Evolutionary conservation across 2,329 filamentous ascomycete species (phyloP), one percentile per base, ranked within the genome.

Genomic region (Mollisiaceae sp.): DNA sequence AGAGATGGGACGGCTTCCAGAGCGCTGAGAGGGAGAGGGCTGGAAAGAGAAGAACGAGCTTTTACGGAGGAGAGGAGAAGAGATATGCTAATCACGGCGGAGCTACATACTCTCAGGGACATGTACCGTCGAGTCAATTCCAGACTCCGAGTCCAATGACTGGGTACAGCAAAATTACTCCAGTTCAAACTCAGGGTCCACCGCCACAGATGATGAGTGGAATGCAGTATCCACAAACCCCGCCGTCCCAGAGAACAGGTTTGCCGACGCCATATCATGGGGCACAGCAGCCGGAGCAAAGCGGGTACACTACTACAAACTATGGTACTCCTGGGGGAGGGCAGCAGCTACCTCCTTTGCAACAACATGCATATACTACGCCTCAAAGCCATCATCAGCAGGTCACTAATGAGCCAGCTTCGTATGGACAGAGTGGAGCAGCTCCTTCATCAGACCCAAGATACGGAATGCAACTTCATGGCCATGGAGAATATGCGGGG

Each of bases 1-100:
- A 50, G 45, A 50, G 45, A n/a, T 50, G n/a, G n/a, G 45, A 50
- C 22, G 45, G 20, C 9, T 50, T 50, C 24, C 45, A 24, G 45
- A 22, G 8, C 24, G n/a, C 45, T 22, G 45, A 50, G 6, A 22
- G 45, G 6, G 41, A 43, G 15, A 15, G 41, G 15, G 41, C 11
- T 18, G 41, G 45, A 24, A 50, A 22, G 45, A 50, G 45, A n/a
- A 50, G 12, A 20, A 50, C 45, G 20, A 50, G 45, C n/a, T 50
- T 50, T 50, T 50, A 50, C 22, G 45, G 45, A 6, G 45, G 22
- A 20, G 45, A 50, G 3, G 27, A 32, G 8, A 50, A 50, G 45
- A 50, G 45, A 20, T 50, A 50, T 50, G 18, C 11, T 22, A 11
- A n/a, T 11, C 20, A 50, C n/a, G 45, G 45, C n/a, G 45, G 20